Conservation (phyloP, 805 yeast species). For the Schwanniomyces occidentalis region DNA sequence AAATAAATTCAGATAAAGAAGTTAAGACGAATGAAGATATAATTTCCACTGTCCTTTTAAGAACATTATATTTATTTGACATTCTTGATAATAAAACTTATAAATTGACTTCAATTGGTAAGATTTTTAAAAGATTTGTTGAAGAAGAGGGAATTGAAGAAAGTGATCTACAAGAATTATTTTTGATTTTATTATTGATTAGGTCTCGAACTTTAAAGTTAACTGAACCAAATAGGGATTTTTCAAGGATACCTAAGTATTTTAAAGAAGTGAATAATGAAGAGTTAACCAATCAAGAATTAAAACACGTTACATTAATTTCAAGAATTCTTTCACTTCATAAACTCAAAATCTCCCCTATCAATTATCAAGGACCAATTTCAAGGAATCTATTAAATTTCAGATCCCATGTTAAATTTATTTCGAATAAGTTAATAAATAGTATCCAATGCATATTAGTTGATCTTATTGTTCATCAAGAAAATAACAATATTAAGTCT, state of each 20-base stretch:
- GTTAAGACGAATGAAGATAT: slow-evolving; percentile 52
- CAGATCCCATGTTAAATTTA: slow-evolving; percentile 60
- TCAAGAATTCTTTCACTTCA: slow-evolving; percentile 38
- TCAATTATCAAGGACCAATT: slow-evolving; percentile 66
- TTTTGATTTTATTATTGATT: slow-evolving; percentile 49
- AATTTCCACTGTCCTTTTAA: slow-evolving; percentile 53
- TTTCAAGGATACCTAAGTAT: slow-evolving; percentile 30
- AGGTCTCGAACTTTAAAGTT: slow-evolving; percentile 38
- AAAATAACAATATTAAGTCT: slow-evolving; percentile 50
- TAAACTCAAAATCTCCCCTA: slow-evolving; percentile 40
- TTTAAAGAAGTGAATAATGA: slow-evolving; percentile 36
- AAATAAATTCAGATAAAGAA: slow-evolving; percentile 18
- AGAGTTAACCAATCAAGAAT: slow-evolving; percentile 43
- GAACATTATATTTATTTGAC: slow-evolving; percentile 54
- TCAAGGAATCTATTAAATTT: slow-evolving; percentile 66
- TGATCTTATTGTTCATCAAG: slow-evolving; percentile 49
- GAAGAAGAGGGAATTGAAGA: slow-evolving; percentile 15
- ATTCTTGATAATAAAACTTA: slow-evolving; percentile 45
- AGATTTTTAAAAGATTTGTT: slow-evolving; percentile 38
- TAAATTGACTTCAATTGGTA: slow-evolving; percentile 54
- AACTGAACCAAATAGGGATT: slow-evolving; percentile 36
- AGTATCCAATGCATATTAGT: slow-evolving; percentile 52
- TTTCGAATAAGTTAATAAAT: slow-evolving; percentile 52
- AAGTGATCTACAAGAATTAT: slow-evolving; percentile 38
- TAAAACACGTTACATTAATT: slow-evolving; percentile 28